Evolutionary conservation across 441 rosid genomes (phyloP).

Genomic region (Viola pubescens): DNA sequence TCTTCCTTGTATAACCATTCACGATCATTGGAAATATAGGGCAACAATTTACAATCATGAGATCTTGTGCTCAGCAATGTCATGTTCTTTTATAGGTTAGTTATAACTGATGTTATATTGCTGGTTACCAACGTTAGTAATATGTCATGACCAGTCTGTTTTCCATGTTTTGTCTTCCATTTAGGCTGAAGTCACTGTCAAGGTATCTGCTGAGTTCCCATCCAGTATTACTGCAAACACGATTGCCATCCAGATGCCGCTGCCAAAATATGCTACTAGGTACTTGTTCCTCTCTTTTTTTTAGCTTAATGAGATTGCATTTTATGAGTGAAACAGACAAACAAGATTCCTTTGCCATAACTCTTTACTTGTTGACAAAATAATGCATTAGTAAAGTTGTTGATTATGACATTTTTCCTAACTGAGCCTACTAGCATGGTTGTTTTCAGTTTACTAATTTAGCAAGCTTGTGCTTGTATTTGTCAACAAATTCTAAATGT

Average conservation of each 20-base stretch:
- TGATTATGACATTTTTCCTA: not conserved
- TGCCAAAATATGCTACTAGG: constrained; percentile 90
- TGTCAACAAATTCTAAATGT: too few species aligned
- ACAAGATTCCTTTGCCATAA: not conserved
- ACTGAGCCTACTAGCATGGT: not conserved
- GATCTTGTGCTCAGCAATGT: too few species aligned
- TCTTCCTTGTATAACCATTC: constrained; percentile 9
- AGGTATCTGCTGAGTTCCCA: constrained; percentile 79
- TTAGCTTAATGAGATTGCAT: not conserved
- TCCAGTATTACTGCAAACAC: constrained; percentile 82
- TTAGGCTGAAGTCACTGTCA: constrained; percentile 88
- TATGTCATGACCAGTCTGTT: not conserved
- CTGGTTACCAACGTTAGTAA: too few species aligned
- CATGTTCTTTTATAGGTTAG: too few species aligned
- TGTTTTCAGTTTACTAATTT: not conserved
- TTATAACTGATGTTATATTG: too few species aligned
- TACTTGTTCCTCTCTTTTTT: constrained; percentile 18
- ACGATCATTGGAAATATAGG: not conserved
- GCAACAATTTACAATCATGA: too few species aligned
- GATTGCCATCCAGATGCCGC: constrained; percentile 76
- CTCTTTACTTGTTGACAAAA: constrained; percentile 1
- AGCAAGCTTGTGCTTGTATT: too few species aligned
- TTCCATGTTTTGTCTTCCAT: constrained; percentile 10
- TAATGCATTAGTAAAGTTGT: not conserved
- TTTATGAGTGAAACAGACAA: not conserved